phyloP scores from a whole-genome alignment of 192 early-diverging fungal species.

The Coemansia sp. region DNA sequence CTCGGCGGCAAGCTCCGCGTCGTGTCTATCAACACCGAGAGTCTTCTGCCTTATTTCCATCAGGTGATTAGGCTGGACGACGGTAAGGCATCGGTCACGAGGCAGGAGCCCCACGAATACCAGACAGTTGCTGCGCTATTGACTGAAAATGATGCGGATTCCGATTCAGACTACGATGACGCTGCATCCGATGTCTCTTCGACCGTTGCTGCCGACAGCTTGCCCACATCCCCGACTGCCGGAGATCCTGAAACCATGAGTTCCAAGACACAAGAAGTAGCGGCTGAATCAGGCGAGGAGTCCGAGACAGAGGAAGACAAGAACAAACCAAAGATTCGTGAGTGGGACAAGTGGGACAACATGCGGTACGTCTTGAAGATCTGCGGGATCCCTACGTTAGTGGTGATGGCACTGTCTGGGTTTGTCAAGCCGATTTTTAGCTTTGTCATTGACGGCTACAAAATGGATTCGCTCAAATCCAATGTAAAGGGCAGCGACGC shows the following conservation, averaged over 20 bases:
- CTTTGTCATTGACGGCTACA: slow-evolving; percentile 30
- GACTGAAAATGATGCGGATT: not conserved
- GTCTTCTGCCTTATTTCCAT: slow-evolving; percentile 18
- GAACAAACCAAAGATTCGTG: slow-evolving; percentile 11
- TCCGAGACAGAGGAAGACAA: not conserved
- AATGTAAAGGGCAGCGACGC: slow-evolving; percentile 1
- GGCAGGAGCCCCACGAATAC: slow-evolving; percentile 46
- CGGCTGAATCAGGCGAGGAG: not conserved
- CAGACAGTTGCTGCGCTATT: slow-evolving; percentile 19
- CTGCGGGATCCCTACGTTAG: slow-evolving; percentile 25
- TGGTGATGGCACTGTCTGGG: slow-evolving; percentile 14
- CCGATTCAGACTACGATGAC: not conserved
- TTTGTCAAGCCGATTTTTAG: slow-evolving; percentile 19
- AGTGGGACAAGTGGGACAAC: slow-evolving; percentile 38
- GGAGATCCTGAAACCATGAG: not conserved
- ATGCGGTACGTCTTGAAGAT: slow-evolving; percentile 13
- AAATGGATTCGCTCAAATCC: slow-evolving; percentile 15
- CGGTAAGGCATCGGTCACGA: slow-evolving; percentile 31
- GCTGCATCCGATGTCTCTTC: slow-evolving; percentile 10
- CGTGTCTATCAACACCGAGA: slow-evolving; percentile 37
- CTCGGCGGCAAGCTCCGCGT: slow-evolving; percentile 57
- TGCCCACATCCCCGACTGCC: not conserved
- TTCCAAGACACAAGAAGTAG: not conserved
- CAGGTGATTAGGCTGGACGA: slow-evolving; percentile 24
- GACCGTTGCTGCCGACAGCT: slow-evolving; percentile 1